Evolutionary conservation across 805 yeast species (phyloP).

Genomic region (Ogataea salicorniae): DNA sequence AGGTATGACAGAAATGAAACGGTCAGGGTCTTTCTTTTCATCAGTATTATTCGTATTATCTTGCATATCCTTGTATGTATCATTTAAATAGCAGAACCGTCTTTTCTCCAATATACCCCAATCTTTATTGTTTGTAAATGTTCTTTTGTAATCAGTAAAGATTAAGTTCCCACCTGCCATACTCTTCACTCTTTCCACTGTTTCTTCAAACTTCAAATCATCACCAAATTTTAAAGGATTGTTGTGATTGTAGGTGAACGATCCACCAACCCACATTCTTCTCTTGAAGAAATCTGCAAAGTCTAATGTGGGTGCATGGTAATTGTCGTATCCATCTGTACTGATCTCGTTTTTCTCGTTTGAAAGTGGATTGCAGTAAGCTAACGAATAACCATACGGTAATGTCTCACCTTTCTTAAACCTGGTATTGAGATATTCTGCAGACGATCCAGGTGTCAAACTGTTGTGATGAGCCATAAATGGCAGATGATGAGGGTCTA

Average conservation of each 20-base stretch:
- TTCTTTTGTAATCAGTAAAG: conserved; percentile 54
- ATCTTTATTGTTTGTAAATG: conserved; percentile 29
- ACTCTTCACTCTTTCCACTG: conserved; percentile 36
- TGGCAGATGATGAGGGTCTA: conserved; percentile 3
- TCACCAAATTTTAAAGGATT: conserved; percentile 34
- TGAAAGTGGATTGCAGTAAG: conserved; percentile 59
- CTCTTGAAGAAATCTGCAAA: conserved; percentile 37
- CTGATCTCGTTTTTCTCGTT: conserved; percentile 42
- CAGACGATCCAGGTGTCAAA: too few species aligned
- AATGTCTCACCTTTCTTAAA: conserved; percentile 19
- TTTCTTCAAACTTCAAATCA: conserved; percentile 48
- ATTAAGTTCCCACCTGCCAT: conserved; percentile 30
- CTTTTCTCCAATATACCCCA: conserved; percentile 47
- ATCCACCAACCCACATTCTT: conserved; percentile 80
- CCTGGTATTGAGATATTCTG: conserved; percentile 3
- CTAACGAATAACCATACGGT: conserved; percentile 58
- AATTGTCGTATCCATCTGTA: conserved; percentile 74
- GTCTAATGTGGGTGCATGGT: conserved; percentile 55
- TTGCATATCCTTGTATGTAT: conserved; percentile 16
- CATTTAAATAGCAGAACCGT: conserved; percentile 55
- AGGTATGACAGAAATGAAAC: conserved; percentile 30
- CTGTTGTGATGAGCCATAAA: conserved; percentile 13
- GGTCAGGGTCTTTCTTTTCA: conserved; percentile 13
- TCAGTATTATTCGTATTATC: not conserved
- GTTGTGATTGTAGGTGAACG: conserved; percentile 35